Evolutionary conservation across 2,329 filamentous ascomycete species (phyloP), one percentile per base, ranked within the genome.

Genomic region (Pseudogymnoascus sp.): DNA sequence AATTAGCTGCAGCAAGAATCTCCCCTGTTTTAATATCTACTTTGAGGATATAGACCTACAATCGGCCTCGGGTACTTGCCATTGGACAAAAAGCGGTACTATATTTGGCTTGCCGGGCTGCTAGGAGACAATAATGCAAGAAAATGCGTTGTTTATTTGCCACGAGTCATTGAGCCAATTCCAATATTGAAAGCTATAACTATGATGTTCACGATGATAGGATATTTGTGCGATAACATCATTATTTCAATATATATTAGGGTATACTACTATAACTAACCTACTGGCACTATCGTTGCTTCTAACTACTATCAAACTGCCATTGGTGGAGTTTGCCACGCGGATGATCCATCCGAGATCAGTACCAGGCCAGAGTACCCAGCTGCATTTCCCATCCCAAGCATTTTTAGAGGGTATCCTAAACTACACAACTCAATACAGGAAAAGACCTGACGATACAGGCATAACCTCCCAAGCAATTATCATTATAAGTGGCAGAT

Each of bases 21-120:
- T 82, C 61, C 80, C 80, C 4, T 85, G 81, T 68, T 82, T 77
- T 70, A 78, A 80, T 67, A 81, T 84, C 64, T 73, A 73, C 3
- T 79, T 79, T 67, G 73, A 79, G 60, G 77, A 80, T 68, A 70
- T 79, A 23, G 71, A 71, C 4, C 63, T 76, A 2, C 66, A 69
- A 16, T 62, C 66, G 16, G 39, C 57, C 7, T 25, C 65, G 25
- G 67, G 67, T 51, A 48, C 43, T 25, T 48, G 43, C 10, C 43
- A 3, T 13, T 48, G 21, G 43, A 48, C 21, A 25, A 48, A 48
- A 25, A 48, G 7, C 10, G 43, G 43, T n/a, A 25, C 43, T n/a
- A 48, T 48, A 13, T 25, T 8, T 25, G 43, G 43, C 21, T 14
- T 48, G 43, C 13, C 21, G 6, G 43, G 43, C 13, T 45, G 41